Conservation (phyloP, 768 basidiomycete genomes). For the Suillus occidentalis region DNA sequence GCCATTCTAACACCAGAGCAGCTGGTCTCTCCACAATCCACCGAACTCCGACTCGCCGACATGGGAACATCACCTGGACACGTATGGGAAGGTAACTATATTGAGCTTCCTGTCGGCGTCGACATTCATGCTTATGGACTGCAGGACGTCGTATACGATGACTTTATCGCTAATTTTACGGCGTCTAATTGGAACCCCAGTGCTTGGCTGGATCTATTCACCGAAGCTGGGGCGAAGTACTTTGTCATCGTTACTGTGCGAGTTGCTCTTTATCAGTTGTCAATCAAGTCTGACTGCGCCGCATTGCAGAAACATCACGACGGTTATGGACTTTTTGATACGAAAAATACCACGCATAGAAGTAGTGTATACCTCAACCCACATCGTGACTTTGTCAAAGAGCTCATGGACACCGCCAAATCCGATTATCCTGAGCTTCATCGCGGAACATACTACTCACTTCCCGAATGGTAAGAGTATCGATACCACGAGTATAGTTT, state of each 20-base stretch:
- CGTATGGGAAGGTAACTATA: conserved; percentile 41
- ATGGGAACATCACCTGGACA: conserved; percentile 50
- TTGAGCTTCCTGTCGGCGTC: neutral
- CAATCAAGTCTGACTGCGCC: neutral
- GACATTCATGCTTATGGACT: neutral
- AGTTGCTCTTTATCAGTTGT: conserved; percentile 7
- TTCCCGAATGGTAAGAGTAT: conserved; percentile 49
- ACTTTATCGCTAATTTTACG: conserved; percentile 56
- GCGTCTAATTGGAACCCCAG: conserved; percentile 54
- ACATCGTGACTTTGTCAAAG: conserved; percentile 49
- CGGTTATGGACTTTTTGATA: conserved; percentile 57
- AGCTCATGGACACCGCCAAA: conserved; percentile 51
- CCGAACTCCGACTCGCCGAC: conserved; percentile 38
- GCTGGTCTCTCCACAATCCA: conserved; percentile 41
- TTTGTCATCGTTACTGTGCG: conserved; percentile 56
- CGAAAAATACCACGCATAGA: conserved; percentile 51
- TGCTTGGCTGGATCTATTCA: conserved; percentile 55
- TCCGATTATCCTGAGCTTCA: conserved; percentile 49
- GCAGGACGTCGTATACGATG: conserved; percentile 53
- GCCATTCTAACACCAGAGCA: conserved; percentile 14
- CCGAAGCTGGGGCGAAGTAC: conserved; percentile 58
- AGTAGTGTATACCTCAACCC: conserved; percentile 50
- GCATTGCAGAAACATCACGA: conserved; percentile 57
- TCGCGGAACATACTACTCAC: conserved; percentile 58
- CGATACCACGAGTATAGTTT: neutral